Percentiles rank a stretch among this genome's conserved stretches.
phyloP scores from a whole-genome alignment of 805 yeast species.

The Saturnispora saitoi region DNA sequence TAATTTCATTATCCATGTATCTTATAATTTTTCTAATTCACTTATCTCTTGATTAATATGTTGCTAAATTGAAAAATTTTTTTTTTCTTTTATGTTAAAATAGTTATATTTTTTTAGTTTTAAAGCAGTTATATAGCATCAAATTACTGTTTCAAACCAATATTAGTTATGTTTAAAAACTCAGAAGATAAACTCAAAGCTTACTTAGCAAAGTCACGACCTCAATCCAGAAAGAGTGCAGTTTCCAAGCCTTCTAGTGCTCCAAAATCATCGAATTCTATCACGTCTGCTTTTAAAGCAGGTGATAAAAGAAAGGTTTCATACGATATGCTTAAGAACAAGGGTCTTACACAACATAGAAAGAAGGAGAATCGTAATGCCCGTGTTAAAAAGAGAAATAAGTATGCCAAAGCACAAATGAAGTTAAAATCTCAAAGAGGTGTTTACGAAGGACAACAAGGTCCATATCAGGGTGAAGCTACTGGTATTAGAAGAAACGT shows the following conservation, averaged over 20 bases:
- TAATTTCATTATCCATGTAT: too few relatives aligned
- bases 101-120: not conserved
- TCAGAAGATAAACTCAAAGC: slow-evolving; percentile 4
- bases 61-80: not conserved
- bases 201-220: slow-evolving; percentile 2
- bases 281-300: slow-evolving; percentile 36
- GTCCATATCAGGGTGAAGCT: slow-evolving; percentile 86
- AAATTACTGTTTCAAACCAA: not conserved
- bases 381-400: slow-evolving; percentile 96
- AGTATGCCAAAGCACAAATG: slow-evolving; percentile 91
- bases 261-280: not conserved
- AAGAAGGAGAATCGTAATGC: slow-evolving; percentile 92
- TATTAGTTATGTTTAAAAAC: slow-evolving; percentile 5
- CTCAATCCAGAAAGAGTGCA: not conserved
- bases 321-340: slow-evolving; percentile 91
- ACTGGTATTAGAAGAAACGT: slow-evolving; percentile 96
- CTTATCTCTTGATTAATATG: not conserved
- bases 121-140: not conserved
- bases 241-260: not conserved
- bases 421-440: slow-evolving; percentile 84
- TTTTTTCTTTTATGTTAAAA: not conserved
- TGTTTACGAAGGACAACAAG: slow-evolving; percentile 67
- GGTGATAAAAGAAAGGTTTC: slow-evolving; percentile 91
- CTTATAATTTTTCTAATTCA: too few relatives aligned
- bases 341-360: slow-evolving; percentile 89